phyloP scores from a whole-genome alignment of 352 stramenopile species.

The Halophytophthora polymorphica region DNA sequence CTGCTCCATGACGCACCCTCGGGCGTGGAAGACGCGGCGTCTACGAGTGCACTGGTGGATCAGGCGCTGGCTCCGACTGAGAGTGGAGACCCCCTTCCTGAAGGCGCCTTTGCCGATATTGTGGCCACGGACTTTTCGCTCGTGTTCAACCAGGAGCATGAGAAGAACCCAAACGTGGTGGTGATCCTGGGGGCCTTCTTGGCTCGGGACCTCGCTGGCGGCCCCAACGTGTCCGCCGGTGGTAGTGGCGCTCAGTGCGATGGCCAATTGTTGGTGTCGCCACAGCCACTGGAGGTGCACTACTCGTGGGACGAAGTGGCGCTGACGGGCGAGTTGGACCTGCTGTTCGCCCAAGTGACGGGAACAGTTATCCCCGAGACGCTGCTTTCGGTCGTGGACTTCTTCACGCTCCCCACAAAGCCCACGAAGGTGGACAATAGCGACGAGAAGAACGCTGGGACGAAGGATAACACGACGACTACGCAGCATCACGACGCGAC shows the following conservation, averaged over 20 bases:
- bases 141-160: conserved; percentile 33
- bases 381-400: conserved; percentile 41
- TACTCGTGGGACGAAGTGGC: conserved; percentile 63
- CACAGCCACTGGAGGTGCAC: conserved; percentile 33
- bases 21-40: conserved; percentile 1
- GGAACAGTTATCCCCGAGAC: conserved; percentile 54
- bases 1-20: conserved; percentile 33
- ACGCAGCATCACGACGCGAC: conserved; percentile 4
- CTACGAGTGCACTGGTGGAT: conserved; percentile 11
- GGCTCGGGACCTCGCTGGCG: conserved; percentile 33
- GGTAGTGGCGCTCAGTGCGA: conserved; percentile 1
- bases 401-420: conserved; percentile 47
- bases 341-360: conserved; percentile 45
- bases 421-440: conserved; percentile 1
- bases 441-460: not conserved
- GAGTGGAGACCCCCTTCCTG: not conserved
- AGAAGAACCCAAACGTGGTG: conserved; percentile 39
- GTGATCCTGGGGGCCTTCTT: conserved; percentile 40
- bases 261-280: conserved; percentile 38
- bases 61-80: conserved; percentile 3
- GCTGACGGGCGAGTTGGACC: conserved; percentile 43
- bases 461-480: conserved; percentile 1
- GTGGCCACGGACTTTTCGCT: conserved; percentile 34
- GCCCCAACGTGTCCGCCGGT: conserved; percentile 12
- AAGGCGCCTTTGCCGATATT: conserved; percentile 23